Base-by-base conservation (phyloP, 805 yeast species). In the Pichia thaimueangensis region DNA sequence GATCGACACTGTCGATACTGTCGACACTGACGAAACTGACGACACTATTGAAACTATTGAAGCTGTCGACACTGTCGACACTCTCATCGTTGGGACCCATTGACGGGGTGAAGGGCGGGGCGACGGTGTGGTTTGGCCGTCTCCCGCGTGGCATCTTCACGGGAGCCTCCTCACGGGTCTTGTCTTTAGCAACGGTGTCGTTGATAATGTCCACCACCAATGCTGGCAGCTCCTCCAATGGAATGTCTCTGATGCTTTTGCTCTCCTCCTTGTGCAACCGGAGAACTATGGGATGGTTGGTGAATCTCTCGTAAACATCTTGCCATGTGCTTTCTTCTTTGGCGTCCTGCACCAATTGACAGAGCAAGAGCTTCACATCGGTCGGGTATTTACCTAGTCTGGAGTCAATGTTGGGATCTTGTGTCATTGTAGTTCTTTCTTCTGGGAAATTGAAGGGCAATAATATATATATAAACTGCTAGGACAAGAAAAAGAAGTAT, bases 331-430 rank as follows among this genome's bases (percentile, higher is more conserved):
- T 22, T 47, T 47, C 45, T 43, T 41, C 24, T 47, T 50, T 22
- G 31, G 51, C 28, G 34, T 47, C 37, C 27, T 46, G 53, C 5
- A 61, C 43, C 20, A 51, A 40, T 45, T 63, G 67, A n/a, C 58
- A 51, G 3, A 62, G 47, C 10, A 63, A 54, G 24, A 63, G 52
- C 24, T 57, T 48, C 12, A 57, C 47, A 45, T 59, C 60, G 4
- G 60, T 56, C 1, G 63, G 52, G 48, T 59, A 60, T 9, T 35
- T 22, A 8, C 22, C 30, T 19, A 25, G 13, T n/a, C n/a, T n/a
- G n/a, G n/a, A n/a, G n/a, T n/a, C n/a, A n/a, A n/a, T n/a, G n/a
- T n/a, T n/a, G n/a, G n/a, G 3, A 23, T 23, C 25, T 23, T 23
- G 25, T 23, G 25, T 23, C 25, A 23, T 23, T 23, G 8, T 23